phyloP scores from a whole-genome alignment of 2,329 filamentous ascomycete genomes.

The Penicillium paneum region DNA sequence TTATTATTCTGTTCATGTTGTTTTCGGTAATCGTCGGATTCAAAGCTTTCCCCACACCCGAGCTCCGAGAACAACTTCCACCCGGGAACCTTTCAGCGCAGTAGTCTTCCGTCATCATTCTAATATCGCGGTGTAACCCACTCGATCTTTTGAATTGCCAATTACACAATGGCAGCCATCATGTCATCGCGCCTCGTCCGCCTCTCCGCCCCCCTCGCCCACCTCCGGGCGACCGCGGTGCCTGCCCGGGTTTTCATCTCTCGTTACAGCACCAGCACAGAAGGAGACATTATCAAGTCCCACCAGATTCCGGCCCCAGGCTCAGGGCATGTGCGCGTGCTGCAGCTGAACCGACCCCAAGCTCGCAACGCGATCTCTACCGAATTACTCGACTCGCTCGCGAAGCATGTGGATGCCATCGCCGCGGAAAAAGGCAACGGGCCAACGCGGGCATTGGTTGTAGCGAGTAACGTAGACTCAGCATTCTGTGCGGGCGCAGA shows the following conservation, averaged over 20 bases:
- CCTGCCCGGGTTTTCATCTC: slow-evolving; percentile 32
- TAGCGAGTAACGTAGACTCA: slow-evolving; percentile 79
- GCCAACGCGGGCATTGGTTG: slow-evolving; percentile 72
- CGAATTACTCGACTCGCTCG: slow-evolving; percentile 69
- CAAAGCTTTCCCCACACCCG: slow-evolving; percentile 25
- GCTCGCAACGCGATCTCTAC: slow-evolving; percentile 89
- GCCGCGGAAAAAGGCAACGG: slow-evolving; percentile 57
- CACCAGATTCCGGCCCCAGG: slow-evolving; percentile 73
- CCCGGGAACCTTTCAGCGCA: not conserved
- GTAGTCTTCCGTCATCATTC: not conserved
- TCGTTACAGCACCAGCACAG: slow-evolving; percentile 34
- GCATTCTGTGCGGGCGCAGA: slow-evolving; percentile 95
- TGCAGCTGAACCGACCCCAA: slow-evolving; percentile 79
- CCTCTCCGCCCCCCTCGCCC: slow-evolving; percentile 22
- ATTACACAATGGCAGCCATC: slow-evolving; percentile 15
- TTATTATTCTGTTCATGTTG: not conserved
- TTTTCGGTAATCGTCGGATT: slow-evolving; percentile 22
- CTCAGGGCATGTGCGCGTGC: slow-evolving; percentile 78
- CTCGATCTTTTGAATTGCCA: slow-evolving; percentile 7
- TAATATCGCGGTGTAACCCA: not conserved
- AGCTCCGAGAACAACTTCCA: not conserved
- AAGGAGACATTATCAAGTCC: slow-evolving; percentile 57
- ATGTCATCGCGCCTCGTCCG: slow-evolving; percentile 35
- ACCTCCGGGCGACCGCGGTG: slow-evolving; percentile 16
- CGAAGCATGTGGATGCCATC: slow-evolving; percentile 69